Base-by-base conservation (phyloP, 2,329 filamentous ascomycete species). In the Ophiostoma sp. region DNA sequence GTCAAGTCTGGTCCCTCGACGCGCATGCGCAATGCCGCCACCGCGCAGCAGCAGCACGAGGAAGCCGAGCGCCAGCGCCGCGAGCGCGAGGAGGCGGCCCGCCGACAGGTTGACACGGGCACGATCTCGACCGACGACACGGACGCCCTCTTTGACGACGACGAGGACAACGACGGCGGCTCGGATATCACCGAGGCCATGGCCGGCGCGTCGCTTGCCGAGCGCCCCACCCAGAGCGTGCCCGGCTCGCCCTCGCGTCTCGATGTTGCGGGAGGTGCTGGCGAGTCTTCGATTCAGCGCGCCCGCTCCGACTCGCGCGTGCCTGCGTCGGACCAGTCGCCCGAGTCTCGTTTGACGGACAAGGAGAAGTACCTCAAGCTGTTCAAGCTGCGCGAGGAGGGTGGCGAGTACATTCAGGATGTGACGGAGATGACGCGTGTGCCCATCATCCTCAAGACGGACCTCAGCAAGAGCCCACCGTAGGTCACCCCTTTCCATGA, bases 381-480 rank as follows among this genome's bases (percentile, higher is more conserved):
- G 76, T 98, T 98, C 86, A 90, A 91, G 78, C 87, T 99, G 78
- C 89, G 96, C 70, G 95, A 99, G 82, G 93, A 97, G 83, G 92
- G 93, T 78, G 95, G 95, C 77, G 93, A 98, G 78, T 97, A 97
- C 85, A 98, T 99, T 80, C 96, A 99, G 84, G 96, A 99, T 82
- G 94, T 99, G 77, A 95, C 91, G 73, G 96, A 99, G 87, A 98
- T 99, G 95, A 95, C 94, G 59, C 89, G 95, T 78, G 93, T 99
- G 75, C 96, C 96, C n/a, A 93, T 99, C 77, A 97, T 99, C 81
- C 85, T 99, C 80, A 98, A 97, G 91, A 98, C 96, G 77, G 96
- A 99, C 85, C 89, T 99, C 79, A 93, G 88, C 85, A 99, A 99
- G 93, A 98, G 95, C 85, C 96, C 96, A 84, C 96, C 96, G 95